Conservation (phyloP, 2,329 filamentous ascomycete genomes). For the Elsinoe perseae region DNA sequence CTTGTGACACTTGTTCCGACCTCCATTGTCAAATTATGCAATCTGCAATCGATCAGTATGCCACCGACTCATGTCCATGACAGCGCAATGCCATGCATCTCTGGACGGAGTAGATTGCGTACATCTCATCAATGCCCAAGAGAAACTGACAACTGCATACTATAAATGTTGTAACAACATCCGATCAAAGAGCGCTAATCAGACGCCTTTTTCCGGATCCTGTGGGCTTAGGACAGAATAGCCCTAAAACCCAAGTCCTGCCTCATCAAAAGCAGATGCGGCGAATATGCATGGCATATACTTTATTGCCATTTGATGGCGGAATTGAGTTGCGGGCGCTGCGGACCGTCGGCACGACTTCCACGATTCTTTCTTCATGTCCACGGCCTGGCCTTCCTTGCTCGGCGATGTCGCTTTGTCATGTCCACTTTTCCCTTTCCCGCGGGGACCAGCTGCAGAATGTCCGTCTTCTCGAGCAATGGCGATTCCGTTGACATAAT, state of each 20-base stretch:
- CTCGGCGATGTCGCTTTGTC: slow-evolving; percentile 6
- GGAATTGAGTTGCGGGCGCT: slow-evolving; percentile 11
- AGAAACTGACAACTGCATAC: not conserved
- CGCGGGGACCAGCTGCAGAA: not conserved
- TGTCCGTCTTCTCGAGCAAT: not conserved
- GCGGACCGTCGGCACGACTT: slow-evolving; percentile 10
- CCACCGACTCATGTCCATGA: not conserved
- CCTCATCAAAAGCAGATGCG: not conserved
- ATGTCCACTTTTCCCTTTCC: slow-evolving; percentile 8
- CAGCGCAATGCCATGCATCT: not conserved
- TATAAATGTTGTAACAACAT: not conserved
- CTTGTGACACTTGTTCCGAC: not conserved
- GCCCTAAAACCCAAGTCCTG: not conserved
- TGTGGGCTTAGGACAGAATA: not conserved
- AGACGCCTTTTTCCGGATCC: not conserved
- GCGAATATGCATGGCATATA: not conserved
- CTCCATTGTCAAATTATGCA: not conserved
- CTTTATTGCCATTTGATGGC: not conserved
- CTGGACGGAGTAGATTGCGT: not conserved
- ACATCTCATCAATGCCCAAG: not conserved
- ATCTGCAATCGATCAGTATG: not conserved
- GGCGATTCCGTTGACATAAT: not conserved
- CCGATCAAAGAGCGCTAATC: not conserved
- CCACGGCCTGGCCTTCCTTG: slow-evolving; percentile 3
- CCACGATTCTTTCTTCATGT: not conserved